Conservation (phyloP, 176 grass and related monocot genomes). For the Triticum turgidum region DNA sequence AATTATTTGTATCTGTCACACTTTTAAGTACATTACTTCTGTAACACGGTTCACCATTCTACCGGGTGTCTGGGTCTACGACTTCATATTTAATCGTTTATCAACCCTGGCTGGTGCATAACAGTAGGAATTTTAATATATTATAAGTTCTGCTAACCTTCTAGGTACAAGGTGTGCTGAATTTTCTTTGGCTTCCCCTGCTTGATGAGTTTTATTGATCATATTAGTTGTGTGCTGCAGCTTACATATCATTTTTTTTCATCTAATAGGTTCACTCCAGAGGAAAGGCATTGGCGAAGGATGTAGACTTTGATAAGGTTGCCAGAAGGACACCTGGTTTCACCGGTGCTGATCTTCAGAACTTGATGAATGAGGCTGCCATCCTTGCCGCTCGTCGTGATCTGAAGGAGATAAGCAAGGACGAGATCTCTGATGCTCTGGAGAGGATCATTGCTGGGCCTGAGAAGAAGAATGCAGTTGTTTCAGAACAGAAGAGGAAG, state of each 20-base stretch:
- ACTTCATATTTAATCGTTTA: not conserved
- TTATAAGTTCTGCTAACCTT: not conserved
- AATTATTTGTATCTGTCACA: not conserved
- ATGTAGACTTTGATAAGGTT: slow-evolving; percentile 96
- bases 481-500: slow-evolving; percentile 91
- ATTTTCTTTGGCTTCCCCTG: not conserved
- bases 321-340: slow-evolving; percentile 96
- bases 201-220: not conserved
- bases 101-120: not conserved
- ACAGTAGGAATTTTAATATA: not conserved
- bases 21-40: not conserved
- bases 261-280: slow-evolving; percentile 83
- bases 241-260: not conserved
- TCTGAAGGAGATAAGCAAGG: slow-evolving; percentile 99
- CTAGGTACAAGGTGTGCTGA: not conserved
- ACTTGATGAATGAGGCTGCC: slow-evolving; percentile 97
- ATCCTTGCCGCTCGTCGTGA: slow-evolving; percentile 94
- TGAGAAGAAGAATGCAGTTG: slow-evolving; percentile 98
- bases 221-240: not conserved
- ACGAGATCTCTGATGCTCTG: slow-evolving; percentile 94
- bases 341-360: slow-evolving; percentile 96
- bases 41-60: not conserved
- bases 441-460: slow-evolving; percentile 99
- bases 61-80: not conserved
- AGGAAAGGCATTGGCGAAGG: slow-evolving; percentile 91